Evolutionary conservation across 73 alveolate genomes (phyloP), one percentile per base, ranked within the genome.

Genomic region (Urostyla sp.): DNA sequence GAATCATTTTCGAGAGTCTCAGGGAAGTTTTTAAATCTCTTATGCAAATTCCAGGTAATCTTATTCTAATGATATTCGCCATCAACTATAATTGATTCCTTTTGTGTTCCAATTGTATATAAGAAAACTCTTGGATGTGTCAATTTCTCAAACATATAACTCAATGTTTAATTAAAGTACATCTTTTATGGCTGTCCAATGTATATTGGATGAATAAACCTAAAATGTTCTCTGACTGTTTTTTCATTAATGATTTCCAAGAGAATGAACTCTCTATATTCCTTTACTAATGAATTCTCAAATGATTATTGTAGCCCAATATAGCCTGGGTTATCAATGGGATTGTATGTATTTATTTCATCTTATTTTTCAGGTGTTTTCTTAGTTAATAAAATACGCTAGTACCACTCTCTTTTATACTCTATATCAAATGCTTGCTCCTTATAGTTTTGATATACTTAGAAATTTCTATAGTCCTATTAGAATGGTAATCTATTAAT

Each of bases 351-450:
- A 63, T 18, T 24, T 1, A 1, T 18, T 13, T 63, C 60, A 38
- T 34, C 61, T 10, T 10, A 15, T 15, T 40, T n/a, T 15, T 63
- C 35, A 26, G 45, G 72, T 6, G 34, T 38, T 8, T 38, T 63
- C 30, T 63, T 40, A 18, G 44, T 63, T 16, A 63, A 13, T 6
- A 63, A 31, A 3, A 63, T 46, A 13, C 27, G 20, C 5, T 35
- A 1, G 44, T 63, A 63, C 79, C 79, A 63, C 23, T 63, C 79
- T 40, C 79, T 63, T 27, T 63, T 45, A 63, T 63, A 63, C 37
- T 57, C 24, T 10, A 13, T 13, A 16, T 63, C 79, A 15, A 40
- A 11, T 10, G 15, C 15, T 40, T 40, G 10, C 51, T 37, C 79
- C 11, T 23, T 40, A 4, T 43, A 2, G 3, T 23, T 8, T 5